phyloP scores from a whole-genome alignment of 2,329 filamentous ascomycete genomes.

The Aspergillus candidus region DNA sequence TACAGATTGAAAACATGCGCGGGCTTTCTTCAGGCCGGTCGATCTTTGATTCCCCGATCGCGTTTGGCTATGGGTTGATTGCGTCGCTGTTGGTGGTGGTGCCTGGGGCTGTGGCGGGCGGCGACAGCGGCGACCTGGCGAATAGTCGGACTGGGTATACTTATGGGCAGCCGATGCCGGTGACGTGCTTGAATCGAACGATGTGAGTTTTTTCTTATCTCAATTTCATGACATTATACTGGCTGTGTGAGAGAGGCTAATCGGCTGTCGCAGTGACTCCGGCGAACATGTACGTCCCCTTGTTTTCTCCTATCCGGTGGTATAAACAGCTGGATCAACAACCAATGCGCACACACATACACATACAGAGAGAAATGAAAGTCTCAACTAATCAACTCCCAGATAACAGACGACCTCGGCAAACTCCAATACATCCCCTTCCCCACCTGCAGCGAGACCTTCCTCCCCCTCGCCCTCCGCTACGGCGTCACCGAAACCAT shows the following conservation, averaged over 20 bases:
- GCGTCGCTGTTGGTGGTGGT: constrained; percentile 16
- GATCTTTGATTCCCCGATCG: too few species aligned
- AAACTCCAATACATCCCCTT: constrained; percentile 91
- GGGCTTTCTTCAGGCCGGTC: too few species aligned
- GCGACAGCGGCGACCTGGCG: constrained; percentile 18
- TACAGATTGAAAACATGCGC: too few species aligned
- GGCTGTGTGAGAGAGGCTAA: not conserved
- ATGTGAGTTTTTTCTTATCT: constrained; percentile 50
- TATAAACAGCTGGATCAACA: not conserved
- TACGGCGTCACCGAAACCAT: constrained; percentile 69
- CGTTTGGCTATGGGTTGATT: constrained; percentile 12
- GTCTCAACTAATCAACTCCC: constrained; percentile 6
- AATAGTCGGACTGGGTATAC: constrained; percentile 29
- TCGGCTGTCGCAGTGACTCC: constrained; percentile 18
- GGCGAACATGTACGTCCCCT: constrained; percentile 25
- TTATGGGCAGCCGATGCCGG: constrained; percentile 58
- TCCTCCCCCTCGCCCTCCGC: constrained; percentile 70
- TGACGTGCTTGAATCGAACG: constrained; percentile 69
- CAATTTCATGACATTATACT: not conserved
- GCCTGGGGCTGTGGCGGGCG: constrained; percentile 6
- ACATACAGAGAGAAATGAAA: constrained; percentile 3
- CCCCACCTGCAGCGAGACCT: constrained; percentile 82
- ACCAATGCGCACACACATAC: not conserved
- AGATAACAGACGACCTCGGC: constrained; percentile 69
- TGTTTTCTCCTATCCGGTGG: not conserved